A percentile compares a stretch with the other conserved stretches of the same genome.
These are phyloP conservation scores for Zymoseptoria ardabiliae DNA, from an alignment of 2,329 filamentous ascomycete genomes.

Conservation along the genomic window DNA sequence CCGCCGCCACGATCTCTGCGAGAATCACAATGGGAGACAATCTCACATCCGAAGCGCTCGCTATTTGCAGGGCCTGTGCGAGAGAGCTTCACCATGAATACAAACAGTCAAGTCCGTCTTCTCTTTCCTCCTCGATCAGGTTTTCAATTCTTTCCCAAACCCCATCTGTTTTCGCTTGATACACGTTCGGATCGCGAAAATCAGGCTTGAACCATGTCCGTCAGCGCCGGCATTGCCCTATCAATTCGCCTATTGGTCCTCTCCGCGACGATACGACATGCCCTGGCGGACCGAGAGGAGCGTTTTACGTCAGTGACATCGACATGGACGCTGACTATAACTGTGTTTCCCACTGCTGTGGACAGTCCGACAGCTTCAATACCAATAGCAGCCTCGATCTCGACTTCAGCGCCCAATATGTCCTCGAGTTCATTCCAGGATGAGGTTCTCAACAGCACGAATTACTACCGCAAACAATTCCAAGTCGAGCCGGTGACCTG, in stretches of 20 bases:
- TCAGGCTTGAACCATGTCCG: not conserved
- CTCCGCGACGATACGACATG: not conserved
- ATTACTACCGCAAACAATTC: constrained; percentile 23
- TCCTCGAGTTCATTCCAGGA: constrained; percentile 9
- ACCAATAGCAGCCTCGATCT: not conserved
- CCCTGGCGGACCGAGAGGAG: not conserved
- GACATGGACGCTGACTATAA: not conserved
- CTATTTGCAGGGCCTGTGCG: no score
- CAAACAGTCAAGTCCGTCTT: not conserved
- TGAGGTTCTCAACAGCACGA: constrained; percentile 28
- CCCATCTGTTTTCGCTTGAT: not conserved
- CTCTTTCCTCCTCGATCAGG: not conserved
- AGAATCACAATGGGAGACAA: not conserved
- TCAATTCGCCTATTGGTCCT: not conserved
- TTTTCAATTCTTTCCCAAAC: not conserved
- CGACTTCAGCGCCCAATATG: constrained; percentile 3
- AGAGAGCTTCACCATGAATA: not conserved
- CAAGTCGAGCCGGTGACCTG: constrained; percentile 20
- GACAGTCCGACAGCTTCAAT: not conserved
- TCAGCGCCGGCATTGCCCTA: not conserved
- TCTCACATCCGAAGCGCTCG: not conserved
- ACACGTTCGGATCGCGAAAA: not conserved
- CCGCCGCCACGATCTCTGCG: not conserved
- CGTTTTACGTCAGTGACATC: not conserved
- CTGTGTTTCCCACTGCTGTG: not conserved